Conservation (phyloP, 1,284 basidiomycete species). For the Pseudozyma tsukubaensis region DNA sequence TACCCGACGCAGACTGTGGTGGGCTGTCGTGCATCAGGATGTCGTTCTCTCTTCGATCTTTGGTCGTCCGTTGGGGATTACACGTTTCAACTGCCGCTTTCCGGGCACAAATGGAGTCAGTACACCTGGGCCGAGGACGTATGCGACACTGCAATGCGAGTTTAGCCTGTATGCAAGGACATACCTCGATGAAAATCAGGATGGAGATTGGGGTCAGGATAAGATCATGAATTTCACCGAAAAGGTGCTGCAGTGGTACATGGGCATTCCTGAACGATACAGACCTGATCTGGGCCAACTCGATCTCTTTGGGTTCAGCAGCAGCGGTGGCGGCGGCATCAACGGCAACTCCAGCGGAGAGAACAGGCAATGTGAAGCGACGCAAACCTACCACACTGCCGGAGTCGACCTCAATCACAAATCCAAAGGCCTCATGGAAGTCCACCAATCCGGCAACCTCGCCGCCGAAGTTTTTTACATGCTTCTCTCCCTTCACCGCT, state of each 20-base stretch:
- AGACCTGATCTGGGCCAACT: slow-evolving; percentile 35
- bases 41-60: slow-evolving; percentile 46
- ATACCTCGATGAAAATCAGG: slow-evolving; percentile 44
- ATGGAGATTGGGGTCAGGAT: slow-evolving; percentile 36
- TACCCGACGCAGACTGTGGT: slow-evolving; percentile 42
- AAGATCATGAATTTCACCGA: slow-evolving; percentile 36
- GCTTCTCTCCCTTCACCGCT: slow-evolving; percentile 29
- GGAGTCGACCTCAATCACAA: slow-evolving; percentile 41
- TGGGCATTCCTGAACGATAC: slow-evolving; percentile 32
- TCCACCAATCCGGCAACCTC: slow-evolving; percentile 40
- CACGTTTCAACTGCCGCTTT: slow-evolving; percentile 36
- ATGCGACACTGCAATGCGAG: slow-evolving; percentile 40
- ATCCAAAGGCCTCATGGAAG: slow-evolving; percentile 43
- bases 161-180: slow-evolving; percentile 31
- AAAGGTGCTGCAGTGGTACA: slow-evolving; percentile 42
- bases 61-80: slow-evolving; percentile 46
- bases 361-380: slow-evolving; percentile 20
- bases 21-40: slow-evolving; percentile 49
- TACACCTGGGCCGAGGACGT: slow-evolving; percentile 10
- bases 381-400: slow-evolving; percentile 28
- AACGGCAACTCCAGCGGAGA: not conserved
- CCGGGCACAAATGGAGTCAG: slow-evolving; percentile 9
- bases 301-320: slow-evolving; percentile 15
- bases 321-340: too few relatives aligned
- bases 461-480: slow-evolving; percentile 45